These are phyloP conservation scores for Rhamnella rubrinervis DNA, from an alignment of 331 rosid genomes.

Conservation along the genomic window DNA sequence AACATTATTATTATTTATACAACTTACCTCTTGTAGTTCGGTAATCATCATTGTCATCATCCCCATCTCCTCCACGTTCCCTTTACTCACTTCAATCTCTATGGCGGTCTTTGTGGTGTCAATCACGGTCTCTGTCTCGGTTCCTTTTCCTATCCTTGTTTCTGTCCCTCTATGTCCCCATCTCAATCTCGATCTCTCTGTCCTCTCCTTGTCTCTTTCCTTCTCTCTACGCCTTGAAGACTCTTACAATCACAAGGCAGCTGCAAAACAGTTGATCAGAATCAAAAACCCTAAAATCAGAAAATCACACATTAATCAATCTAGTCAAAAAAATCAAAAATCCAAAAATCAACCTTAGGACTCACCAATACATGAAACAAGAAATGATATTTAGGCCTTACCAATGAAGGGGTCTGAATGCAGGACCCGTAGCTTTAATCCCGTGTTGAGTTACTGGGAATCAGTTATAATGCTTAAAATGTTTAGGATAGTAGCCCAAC, in stretches of 20 bases:
- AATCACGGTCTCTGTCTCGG: conserved; percentile 63
- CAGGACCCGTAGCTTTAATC: too few relatives aligned
- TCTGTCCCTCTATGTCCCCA: conserved; percentile 35
- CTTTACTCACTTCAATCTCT: conserved; percentile 81
- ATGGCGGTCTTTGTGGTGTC: conserved; percentile 75
- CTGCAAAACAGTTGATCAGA: conserved; percentile 35
- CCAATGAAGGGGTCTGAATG: too few relatives aligned
- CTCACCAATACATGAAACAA: too few relatives aligned
- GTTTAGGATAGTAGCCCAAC: too few relatives aligned
- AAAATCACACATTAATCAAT: too few relatives aligned
- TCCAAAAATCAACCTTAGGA: too few relatives aligned
- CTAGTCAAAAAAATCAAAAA: too few relatives aligned
- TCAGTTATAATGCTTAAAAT: too few relatives aligned
- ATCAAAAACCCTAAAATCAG: too few relatives aligned
- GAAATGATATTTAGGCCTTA: too few relatives aligned
- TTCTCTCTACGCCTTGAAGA: conserved; percentile 74
- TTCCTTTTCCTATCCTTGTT: conserved; percentile 63
- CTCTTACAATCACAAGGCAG: conserved; percentile 76
- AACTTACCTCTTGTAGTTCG: conserved; percentile 72
- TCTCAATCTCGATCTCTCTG: conserved; percentile 28
- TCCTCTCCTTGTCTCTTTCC: conserved; percentile 65
- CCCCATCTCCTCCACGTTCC: conserved; percentile 77
- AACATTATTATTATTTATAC: too few relatives aligned
- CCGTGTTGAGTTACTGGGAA: too few relatives aligned
- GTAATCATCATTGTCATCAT: conserved; percentile 62